These are phyloP conservation scores for Asterochloris erici DNA, from an alignment of 139 green algal genomes.

Conservation along the genomic window DNA sequence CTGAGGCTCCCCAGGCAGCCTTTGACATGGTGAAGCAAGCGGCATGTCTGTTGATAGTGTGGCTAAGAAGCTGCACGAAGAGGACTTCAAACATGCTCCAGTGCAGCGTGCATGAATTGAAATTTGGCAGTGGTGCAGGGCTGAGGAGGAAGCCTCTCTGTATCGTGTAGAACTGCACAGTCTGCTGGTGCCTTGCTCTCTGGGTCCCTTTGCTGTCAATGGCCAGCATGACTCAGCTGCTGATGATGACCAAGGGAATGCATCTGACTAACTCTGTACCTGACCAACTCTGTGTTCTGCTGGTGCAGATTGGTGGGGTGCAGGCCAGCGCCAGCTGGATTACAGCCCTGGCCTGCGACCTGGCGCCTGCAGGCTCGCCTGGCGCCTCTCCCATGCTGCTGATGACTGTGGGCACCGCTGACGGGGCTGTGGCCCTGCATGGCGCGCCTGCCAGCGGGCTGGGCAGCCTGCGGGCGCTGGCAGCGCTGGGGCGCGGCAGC, in stretches of 20 bases:
- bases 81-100: background rate
- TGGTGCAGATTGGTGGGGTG: constrained; percentile 5
- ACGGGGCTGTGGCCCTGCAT: constrained; percentile 32
- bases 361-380: background rate
- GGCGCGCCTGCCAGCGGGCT: constrained; percentile 9
- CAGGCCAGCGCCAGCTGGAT: constrained; percentile 4
- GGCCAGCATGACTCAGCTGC: background rate
- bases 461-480: background rate
- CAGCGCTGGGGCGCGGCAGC: background rate
- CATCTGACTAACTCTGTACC: background rate
- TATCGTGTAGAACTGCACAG: background rate
- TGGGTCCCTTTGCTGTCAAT: background rate
- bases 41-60: background rate
- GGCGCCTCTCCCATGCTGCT: constrained; percentile 6
- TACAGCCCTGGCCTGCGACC: constrained; percentile 23
- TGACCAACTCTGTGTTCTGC: background rate
- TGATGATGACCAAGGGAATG: background rate
- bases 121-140: background rate
- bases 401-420: constrained; percentile 26
- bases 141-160: background rate
- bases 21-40: constrained; percentile 29
- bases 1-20: background rate
- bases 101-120: background rate
- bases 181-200: background rate
- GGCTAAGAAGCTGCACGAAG: background rate